A percentile compares a stretch with the other conserved stretches of the same genome.
phyloP scores from a whole-genome alignment of 495 filamentous ascomycete species.

The Talaromyces adpressus region DNA sequence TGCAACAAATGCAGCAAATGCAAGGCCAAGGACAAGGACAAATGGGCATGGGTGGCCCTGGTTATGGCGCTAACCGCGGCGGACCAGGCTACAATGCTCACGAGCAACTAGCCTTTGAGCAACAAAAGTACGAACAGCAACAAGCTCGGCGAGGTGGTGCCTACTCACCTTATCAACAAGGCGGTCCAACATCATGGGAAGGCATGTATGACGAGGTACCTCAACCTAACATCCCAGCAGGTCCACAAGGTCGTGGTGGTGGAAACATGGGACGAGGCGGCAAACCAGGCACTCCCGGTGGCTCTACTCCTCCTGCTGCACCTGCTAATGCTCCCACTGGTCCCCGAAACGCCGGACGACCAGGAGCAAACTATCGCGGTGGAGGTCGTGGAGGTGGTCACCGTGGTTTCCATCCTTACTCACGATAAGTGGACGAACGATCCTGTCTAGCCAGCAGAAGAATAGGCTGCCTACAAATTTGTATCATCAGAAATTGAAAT shows the following conservation, averaged over 20 bases:
- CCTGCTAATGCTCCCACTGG: conserved; percentile 94
- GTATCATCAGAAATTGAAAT: neutral
- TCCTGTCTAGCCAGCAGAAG: neutral
- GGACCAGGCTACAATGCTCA: conserved; percentile 61
- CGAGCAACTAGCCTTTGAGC: conserved; percentile 77
- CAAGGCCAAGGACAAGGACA: conserved; percentile 31
- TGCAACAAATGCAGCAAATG: conserved; percentile 64
- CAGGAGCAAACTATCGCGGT: conserved; percentile 90
- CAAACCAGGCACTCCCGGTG: conserved; percentile 19
- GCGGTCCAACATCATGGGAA: conserved; percentile 81
- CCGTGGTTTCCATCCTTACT: conserved; percentile 79
- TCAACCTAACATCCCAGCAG: conserved; percentile 61
- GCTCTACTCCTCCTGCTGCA: conserved; percentile 54
- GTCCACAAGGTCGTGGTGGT: conserved; percentile 44
- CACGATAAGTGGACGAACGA: conserved; percentile 20
- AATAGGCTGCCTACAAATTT: neutral
- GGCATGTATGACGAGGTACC: conserved; percentile 99
- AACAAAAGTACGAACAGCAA: conserved; percentile 80
- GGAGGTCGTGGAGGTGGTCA: conserved; percentile 71
- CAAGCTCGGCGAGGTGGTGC: conserved; percentile 44
- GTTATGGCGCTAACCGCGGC: conserved; percentile 25
- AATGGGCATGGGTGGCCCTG: conserved; percentile 3
- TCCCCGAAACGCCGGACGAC: conserved; percentile 90
- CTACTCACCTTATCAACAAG: conserved; percentile 45
- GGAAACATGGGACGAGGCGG: conserved; percentile 48